Base-by-base conservation (phyloP, 176 grass and related monocot genomes). In the Metroxylon sagu region DNA sequence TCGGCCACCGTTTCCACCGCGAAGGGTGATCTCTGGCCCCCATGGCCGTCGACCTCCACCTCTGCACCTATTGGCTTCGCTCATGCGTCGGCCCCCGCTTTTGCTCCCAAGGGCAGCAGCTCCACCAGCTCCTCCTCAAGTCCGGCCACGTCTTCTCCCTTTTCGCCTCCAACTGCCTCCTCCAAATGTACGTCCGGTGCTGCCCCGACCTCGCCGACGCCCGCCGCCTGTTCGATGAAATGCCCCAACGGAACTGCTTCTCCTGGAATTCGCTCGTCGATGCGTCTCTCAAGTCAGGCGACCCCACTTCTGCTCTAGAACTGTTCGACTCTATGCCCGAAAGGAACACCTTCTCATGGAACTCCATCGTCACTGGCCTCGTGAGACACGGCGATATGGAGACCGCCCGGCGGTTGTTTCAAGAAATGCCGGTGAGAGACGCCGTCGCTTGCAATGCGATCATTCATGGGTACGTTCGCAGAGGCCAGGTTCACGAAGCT, bases 111-210 rank as follows among this genome's bases (percentile, higher is more conserved):
- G 86, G 86, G 16, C 63, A 68, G 35, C 81, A 85, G 63, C 53
- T 89, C 62, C 86, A 89, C 71, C 86, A 89, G 62, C 12, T 78
- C 28, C 82, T 89, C 53, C 59, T 85, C 74, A 89, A 89, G 63
- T 78, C 67, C 3, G 86, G 86, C 54, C 71, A 89, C 15, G 65
- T 70, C 8, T 65, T 26, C 57, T 82, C 78, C 5, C 78, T 79
- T 18, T 39, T 65, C 7, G 62, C 60, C 23, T 73, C 86, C 58
- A 89, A 89, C 66, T 73, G 81, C 67, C 17, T 85, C 16, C 74
- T 89, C 39, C 81, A 75, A 66, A 89, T 85, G 86, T 89, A 89
- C 57, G 27, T 43, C 0, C 74, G 67, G 2, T 61, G 67, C 50
- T 23, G 57, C 18, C 66, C 71, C 7, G 26, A 65, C 68, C 25